phyloP scores from a whole-genome alignment of 148 eudicot genomes.

The Diospyros kaki region DNA sequence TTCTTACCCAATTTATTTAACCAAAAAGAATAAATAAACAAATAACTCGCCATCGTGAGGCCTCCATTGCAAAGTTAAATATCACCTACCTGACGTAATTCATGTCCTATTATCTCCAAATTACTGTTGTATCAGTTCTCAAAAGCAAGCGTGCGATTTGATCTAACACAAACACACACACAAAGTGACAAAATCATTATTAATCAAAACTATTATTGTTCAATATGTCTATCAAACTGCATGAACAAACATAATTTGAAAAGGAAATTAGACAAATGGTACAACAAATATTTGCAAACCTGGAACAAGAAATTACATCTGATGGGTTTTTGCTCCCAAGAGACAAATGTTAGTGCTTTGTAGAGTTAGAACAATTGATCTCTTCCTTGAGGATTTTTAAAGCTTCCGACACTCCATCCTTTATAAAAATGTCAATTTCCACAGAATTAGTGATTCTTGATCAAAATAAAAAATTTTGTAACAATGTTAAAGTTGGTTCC shows the following conservation, averaged over 20 bases:
- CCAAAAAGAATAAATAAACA: too few relatives aligned
- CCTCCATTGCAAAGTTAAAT: too few relatives aligned
- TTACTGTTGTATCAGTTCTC: too few relatives aligned
- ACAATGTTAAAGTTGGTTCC: neutral
- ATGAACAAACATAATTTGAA: neutral
- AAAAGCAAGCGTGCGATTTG: too few relatives aligned
- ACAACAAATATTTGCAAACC: neutral
- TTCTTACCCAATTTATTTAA: too few relatives aligned
- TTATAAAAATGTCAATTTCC: neutral
- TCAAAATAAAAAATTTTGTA: neutral
- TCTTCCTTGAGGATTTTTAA: slow-evolving; percentile 51
- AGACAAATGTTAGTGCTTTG: neutral
- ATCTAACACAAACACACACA: too few relatives aligned
- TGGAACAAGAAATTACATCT: neutral
- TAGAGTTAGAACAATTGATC: slow-evolving; percentile 16
- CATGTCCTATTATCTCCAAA: too few relatives aligned
- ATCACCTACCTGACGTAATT: too few relatives aligned
- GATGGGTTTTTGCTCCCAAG: neutral
- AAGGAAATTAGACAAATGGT: neutral
- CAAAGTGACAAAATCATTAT: too few relatives aligned
- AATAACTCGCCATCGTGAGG: too few relatives aligned
- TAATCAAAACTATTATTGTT: too few relatives aligned
- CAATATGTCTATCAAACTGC: neutral
- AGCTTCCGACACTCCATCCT: slow-evolving; percentile 60
- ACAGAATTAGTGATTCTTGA: neutral